Evolutionary conservation across 2,329 filamentous ascomycete genomes (phyloP).

Genomic region (Exserohilum rostratum): DNA sequence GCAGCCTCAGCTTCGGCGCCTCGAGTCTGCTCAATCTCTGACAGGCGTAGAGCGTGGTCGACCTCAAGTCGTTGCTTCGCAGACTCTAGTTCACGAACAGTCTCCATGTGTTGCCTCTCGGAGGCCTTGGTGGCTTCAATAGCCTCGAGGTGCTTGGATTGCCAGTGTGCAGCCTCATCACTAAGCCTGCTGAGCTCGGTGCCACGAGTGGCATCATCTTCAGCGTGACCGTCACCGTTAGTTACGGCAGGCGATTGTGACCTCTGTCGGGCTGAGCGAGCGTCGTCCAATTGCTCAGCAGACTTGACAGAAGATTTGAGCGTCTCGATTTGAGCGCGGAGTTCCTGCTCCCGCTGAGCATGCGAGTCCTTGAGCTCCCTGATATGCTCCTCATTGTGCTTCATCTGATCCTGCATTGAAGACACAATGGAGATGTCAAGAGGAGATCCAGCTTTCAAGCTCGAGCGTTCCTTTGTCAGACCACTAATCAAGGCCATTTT

Average conservation of each 20-base stretch:
- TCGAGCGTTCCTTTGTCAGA: conserved; percentile 88
- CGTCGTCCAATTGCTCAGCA: conserved; percentile 22
- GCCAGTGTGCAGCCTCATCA: conserved; percentile 74
- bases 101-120: conserved; percentile 73
- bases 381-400: conserved; percentile 82
- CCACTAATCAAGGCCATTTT: conserved; percentile 97
- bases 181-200: conserved; percentile 70
- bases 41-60: conserved; percentile 38
- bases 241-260: conserved; percentile 10
- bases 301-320: conserved; percentile 63
- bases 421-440: conserved; percentile 92
- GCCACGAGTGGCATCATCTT: conserved; percentile 52
- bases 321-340: conserved; percentile 72
- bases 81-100: conserved; percentile 75
- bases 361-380: conserved; percentile 74
- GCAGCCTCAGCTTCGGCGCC: conserved; percentile 36
- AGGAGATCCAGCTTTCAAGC: conserved; percentile 77
- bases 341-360: conserved; percentile 73
- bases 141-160: conserved; percentile 73
- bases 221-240: conserved; percentile 16
- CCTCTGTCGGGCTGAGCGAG: conserved; percentile 22
- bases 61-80: conserved; percentile 53
- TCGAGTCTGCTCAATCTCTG: conserved; percentile 39
- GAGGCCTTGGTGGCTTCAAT: conserved; percentile 73
- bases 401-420: conserved; percentile 83